Percentiles rank a stretch among this genome's conserved stretches.
Conservation (phyloP, 345 rosid genomes). For the Eucalyptus regnans region DNA sequence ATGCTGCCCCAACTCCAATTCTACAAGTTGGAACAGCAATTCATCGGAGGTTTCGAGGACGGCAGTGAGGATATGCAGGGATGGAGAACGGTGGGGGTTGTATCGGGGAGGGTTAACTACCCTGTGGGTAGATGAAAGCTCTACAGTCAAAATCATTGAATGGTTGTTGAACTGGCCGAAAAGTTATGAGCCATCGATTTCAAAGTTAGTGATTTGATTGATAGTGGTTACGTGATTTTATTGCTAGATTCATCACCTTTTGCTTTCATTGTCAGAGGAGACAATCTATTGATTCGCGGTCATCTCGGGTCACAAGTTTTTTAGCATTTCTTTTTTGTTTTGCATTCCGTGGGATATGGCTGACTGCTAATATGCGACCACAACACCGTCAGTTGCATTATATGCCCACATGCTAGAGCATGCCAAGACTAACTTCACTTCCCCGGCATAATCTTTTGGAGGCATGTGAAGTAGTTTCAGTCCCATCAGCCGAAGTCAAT, state of each 20-base stretch:
- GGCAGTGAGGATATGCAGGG: too few relatives aligned
- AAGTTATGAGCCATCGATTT: accelerated
- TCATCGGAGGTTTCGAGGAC: too few relatives aligned
- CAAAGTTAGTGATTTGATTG: accelerated
- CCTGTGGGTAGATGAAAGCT: too few relatives aligned
- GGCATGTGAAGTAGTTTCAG: background rate
- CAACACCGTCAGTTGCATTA: background rate
- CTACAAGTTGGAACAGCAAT: too few relatives aligned
- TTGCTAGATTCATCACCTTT: background rate
- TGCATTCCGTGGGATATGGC: background rate
- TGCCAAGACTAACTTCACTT: background rate
- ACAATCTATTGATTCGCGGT: background rate
- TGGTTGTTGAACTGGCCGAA: background rate
- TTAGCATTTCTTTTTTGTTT: background rate
- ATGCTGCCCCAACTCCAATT: too few relatives aligned
- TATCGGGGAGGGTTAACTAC: too few relatives aligned
- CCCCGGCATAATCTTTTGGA: background rate
- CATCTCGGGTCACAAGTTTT: background rate
- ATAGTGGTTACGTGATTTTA: background rate
- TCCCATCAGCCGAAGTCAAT: background rate
- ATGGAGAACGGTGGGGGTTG: too few relatives aligned
- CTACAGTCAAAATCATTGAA: background rate
- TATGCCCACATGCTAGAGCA: background rate
- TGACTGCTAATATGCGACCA: background rate
- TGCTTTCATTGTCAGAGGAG: background rate